Percentiles rank a stretch among this genome's conserved stretches.
These are phyloP conservation scores for Aspergillus kassunensis DNA, from an alignment of 495 filamentous ascomycete species.

Conservation along the genomic window DNA sequence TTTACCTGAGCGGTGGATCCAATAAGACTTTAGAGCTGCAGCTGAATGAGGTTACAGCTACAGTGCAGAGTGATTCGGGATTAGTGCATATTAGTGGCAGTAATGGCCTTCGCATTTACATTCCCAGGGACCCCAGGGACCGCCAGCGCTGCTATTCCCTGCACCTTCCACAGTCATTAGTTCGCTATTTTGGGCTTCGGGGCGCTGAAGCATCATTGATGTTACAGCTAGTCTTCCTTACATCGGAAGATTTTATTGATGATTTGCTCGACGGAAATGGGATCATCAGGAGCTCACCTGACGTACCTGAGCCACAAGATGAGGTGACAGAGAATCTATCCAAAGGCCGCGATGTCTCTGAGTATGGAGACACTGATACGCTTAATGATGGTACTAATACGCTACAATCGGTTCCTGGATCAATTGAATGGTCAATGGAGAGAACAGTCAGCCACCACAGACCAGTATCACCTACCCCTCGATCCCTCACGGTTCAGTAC, in stretches of 20 bases:
- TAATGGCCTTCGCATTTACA: not conserved
- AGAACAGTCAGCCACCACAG: too few species aligned
- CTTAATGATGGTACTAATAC: too few species aligned
- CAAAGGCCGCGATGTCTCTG: too few species aligned
- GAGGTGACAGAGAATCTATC: not conserved
- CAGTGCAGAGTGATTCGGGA: not conserved
- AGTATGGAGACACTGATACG: too few species aligned
- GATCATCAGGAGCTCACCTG: not conserved
- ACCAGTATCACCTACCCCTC: too few species aligned
- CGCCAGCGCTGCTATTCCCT: conserved; percentile 1
- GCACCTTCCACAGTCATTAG: not conserved
- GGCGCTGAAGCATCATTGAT: not conserved
- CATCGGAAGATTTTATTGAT: not conserved
- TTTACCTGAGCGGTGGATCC: not conserved
- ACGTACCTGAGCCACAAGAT: not conserved
- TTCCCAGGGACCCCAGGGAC: not conserved
- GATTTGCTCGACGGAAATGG: not conserved
- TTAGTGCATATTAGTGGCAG: not conserved
- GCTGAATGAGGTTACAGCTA: not conserved
- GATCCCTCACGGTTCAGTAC: too few species aligned
- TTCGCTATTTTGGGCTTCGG: not conserved
- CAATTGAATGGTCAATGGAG: too few species aligned
- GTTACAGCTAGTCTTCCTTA: not conserved
- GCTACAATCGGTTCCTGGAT: too few species aligned
- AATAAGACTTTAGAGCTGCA: not conserved